Percentiles rank a stretch among this genome's conserved stretches.
Conservation (phyloP, 1,284 basidiomycete species). For the Apiotrichum siamense region DNA sequence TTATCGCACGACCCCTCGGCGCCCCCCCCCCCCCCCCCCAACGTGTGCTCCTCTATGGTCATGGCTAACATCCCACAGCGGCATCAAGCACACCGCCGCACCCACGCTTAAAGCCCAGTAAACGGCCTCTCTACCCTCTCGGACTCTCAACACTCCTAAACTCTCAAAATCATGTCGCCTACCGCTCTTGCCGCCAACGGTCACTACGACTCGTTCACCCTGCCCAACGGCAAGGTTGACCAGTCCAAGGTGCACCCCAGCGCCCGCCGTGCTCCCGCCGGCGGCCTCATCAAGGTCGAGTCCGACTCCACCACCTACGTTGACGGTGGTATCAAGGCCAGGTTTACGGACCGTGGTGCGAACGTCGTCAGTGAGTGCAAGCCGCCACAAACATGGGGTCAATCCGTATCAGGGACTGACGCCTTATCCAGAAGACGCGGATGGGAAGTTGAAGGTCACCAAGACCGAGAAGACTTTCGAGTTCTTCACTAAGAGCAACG, state of each 20-base stretch:
- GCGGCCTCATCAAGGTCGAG: slow-evolving; percentile 65
- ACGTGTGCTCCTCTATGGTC: not conserved
- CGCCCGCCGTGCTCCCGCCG: slow-evolving; percentile 62
- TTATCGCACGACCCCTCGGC: too few species aligned
- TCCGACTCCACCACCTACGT: slow-evolving; percentile 75
- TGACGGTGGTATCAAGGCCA: slow-evolving; percentile 70
- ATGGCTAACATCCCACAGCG: slow-evolving; percentile 31
- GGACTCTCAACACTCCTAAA: slow-evolving; percentile 5
- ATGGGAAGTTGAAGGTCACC: slow-evolving; percentile 66
- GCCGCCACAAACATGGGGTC: not conserved
- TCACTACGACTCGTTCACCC: slow-evolving; percentile 46
- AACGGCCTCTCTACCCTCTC: slow-evolving; percentile 11
- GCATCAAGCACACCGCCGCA: slow-evolving; percentile 48
- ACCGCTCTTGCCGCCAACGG: slow-evolving; percentile 37
- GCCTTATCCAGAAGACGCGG: slow-evolving; percentile 46
- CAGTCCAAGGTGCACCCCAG: slow-evolving; percentile 74
- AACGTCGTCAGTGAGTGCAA: slow-evolving; percentile 53
- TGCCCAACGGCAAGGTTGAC: slow-evolving; percentile 58
- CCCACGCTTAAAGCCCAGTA: slow-evolving; percentile 39
- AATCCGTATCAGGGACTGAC: not conserved
- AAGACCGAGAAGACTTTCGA: slow-evolving; percentile 72
- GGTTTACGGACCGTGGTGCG: slow-evolving; percentile 76
- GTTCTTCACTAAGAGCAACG: slow-evolving; percentile 84
- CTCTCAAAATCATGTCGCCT: slow-evolving; percentile 42
- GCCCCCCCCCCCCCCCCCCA: not conserved